Conservation (phyloP, 2,329 filamentous ascomycete genomes). For the Polytolypa hystricis region DNA sequence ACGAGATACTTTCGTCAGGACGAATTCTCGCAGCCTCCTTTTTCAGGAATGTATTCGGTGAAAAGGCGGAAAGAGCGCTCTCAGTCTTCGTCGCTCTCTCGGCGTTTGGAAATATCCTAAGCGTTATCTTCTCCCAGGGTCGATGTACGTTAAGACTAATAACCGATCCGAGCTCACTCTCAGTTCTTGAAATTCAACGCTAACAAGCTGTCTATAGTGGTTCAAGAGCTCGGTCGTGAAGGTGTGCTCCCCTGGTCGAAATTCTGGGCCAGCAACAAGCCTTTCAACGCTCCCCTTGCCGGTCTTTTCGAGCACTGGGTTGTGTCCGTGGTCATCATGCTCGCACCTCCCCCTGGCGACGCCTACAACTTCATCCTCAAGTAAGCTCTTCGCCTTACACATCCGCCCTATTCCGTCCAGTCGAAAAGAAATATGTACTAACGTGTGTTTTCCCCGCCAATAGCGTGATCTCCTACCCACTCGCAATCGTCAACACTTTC, state of each 20-base stretch:
- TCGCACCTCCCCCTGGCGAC: conserved; percentile 51
- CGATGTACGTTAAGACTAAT: conserved; percentile 17
- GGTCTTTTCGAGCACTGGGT: conserved; percentile 49
- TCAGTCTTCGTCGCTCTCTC: conserved; percentile 58
- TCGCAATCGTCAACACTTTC: conserved; percentile 18
- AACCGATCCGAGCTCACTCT: no score
- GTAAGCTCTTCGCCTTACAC: conserved; percentile 14
- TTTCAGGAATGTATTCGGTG: conserved; percentile 43
- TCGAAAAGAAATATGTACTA: not conserved
- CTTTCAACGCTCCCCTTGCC: conserved; percentile 48
- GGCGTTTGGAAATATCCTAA: conserved; percentile 56
- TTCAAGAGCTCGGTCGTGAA: conserved; percentile 51
- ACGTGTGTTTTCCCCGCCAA: not conserved
- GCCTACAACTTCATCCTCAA: conserved; percentile 48
- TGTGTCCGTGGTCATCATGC: conserved; percentile 49
- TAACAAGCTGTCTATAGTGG: conserved; percentile 13
- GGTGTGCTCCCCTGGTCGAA: conserved; percentile 50
- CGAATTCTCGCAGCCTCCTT: conserved; percentile 41
- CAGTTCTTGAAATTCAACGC: conserved; percentile 7
- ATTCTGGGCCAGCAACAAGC: conserved; percentile 55
- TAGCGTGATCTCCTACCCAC: conserved; percentile 15
- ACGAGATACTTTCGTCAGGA: conserved; percentile 39
- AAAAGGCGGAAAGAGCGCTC: conserved; percentile 45
- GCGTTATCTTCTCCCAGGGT: conserved; percentile 57
- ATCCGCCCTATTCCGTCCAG: conserved; percentile 34